phyloP scores from a whole-genome alignment of 2,329 filamentous ascomycete genomes.

The Cladophialophora yegresii region DNA sequence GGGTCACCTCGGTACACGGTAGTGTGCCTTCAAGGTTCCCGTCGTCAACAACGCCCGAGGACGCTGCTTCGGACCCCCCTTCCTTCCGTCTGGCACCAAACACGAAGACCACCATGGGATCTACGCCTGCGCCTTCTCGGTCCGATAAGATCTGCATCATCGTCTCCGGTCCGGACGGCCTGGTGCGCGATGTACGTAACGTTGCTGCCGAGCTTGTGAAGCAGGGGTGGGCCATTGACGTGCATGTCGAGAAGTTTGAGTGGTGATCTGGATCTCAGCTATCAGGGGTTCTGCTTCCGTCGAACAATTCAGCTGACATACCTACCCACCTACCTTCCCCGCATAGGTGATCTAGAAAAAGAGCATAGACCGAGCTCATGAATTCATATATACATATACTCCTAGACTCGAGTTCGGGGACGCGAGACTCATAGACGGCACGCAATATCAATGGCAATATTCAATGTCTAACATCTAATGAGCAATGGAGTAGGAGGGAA shows the following conservation, averaged over 20 bases:
- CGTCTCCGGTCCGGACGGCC: conserved; percentile 63
- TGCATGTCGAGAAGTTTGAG: conserved; percentile 68
- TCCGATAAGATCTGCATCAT: conserved; percentile 52
- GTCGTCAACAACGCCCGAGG: conserved; percentile 8
- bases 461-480: no score
- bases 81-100: background rate
- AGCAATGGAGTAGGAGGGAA: no score
- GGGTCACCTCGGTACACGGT: conserved; percentile 51
- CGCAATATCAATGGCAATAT: no score
- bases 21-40: conserved; percentile 15
- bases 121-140: background rate
- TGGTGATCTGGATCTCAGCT: conserved; percentile 54
- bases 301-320: background rate
- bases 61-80: background rate
- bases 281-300: background rate
- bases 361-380: background rate
- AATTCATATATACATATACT: background rate
- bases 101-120: background rate
- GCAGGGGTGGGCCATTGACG: conserved; percentile 49
- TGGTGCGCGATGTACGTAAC: conserved; percentile 64
- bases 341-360: no score
- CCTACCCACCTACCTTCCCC: background rate
- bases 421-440: no score
- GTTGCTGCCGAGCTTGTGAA: conserved; percentile 53
- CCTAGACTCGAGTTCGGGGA: no score